A percentile compares a stretch with the other conserved stretches of the same genome.
Evolutionary conservation across 805 yeast species (phyloP).

Genomic region (Metschnikowia anglica): DNA sequence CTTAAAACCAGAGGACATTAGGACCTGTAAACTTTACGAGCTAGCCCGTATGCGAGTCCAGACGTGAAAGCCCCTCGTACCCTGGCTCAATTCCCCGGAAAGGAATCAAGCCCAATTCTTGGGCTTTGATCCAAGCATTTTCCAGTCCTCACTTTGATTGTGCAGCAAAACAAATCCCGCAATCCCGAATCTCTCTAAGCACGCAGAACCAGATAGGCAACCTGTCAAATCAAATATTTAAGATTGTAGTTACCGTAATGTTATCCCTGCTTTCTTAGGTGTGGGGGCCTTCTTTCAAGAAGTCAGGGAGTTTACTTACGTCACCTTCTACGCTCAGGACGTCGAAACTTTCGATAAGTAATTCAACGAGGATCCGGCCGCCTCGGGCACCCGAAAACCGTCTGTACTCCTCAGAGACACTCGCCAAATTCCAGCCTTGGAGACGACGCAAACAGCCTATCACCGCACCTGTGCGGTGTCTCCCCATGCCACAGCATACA

Average conservation of each 20-base stretch:
- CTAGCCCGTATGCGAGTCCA: background rate
- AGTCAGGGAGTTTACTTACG: constrained; percentile 32
- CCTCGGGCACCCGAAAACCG: constrained; percentile 92
- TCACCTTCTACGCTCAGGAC: constrained; percentile 36
- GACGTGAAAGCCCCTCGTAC: background rate
- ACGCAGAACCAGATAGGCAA: background rate
- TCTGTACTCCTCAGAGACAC: constrained; percentile 88
- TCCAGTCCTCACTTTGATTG: too few species aligned
- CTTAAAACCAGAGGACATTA: too few species aligned
- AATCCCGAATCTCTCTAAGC: background rate
- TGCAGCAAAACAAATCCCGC: background rate
- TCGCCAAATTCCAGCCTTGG: constrained; percentile 96
- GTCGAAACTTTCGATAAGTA: constrained; percentile 68
- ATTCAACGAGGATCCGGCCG: constrained; percentile 87
- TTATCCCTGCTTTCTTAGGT: background rate
- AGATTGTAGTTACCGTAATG: background rate
- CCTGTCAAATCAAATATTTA: background rate
- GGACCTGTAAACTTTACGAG: background rate
- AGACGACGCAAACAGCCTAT: constrained; percentile 88
- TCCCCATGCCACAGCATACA: constrained; percentile 97
- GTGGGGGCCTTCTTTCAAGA: constrained; percentile 22
- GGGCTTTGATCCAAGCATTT: too few species aligned
- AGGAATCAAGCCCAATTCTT: background rate
- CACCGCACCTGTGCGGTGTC: constrained; percentile 96
- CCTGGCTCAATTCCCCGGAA: too few species aligned